These are phyloP conservation scores for Brassica juncea DNA, from an alignment of 345 rosid species.

Conservation along the genomic window DNA sequence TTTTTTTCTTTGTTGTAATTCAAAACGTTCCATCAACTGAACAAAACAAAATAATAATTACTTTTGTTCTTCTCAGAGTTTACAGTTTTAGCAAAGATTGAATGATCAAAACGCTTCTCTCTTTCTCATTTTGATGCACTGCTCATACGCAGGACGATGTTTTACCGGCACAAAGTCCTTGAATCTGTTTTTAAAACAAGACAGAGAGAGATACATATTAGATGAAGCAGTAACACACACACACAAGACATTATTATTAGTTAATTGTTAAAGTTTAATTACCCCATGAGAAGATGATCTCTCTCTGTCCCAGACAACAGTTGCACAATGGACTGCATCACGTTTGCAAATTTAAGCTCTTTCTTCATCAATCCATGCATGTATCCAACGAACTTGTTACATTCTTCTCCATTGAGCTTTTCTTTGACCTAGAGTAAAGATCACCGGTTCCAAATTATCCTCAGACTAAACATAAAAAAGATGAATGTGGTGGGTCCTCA, in stretches of 20 bases:
- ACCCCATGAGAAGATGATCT: slow-evolving; percentile 75
- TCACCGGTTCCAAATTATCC: slow-evolving; percentile 4
- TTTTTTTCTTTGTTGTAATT: not conserved
- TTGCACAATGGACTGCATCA: slow-evolving; percentile 63
- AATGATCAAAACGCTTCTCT: slow-evolving; percentile 26
- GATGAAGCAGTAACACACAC: not conserved
- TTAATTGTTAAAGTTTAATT: not conserved
- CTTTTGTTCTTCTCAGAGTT: not conserved
- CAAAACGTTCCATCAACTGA: not conserved
- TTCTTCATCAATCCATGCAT: slow-evolving; percentile 79
- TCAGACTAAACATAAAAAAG: not conserved
- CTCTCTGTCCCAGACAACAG: slow-evolving; percentile 70
- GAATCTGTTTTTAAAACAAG: slow-evolving; percentile 53
- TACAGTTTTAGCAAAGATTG: slow-evolving; percentile 10
- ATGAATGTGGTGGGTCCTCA: slow-evolving; percentile 14
- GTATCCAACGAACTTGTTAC: slow-evolving; percentile 72
- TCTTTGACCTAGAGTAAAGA: slow-evolving; percentile 55
- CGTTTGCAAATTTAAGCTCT: slow-evolving; percentile 56
- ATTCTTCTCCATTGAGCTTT: slow-evolving; percentile 71
- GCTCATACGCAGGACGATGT: slow-evolving; percentile 58
- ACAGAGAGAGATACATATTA: slow-evolving; percentile 5
- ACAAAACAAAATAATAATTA: not conserved
- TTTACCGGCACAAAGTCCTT: slow-evolving; percentile 78
- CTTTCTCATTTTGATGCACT: slow-evolving; percentile 46
- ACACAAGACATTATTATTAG: too few relatives aligned